These are phyloP conservation scores for Leishmania braziliensis DNA, from an alignment of 208 protist genomes.

Conservation along the genomic window DNA sequence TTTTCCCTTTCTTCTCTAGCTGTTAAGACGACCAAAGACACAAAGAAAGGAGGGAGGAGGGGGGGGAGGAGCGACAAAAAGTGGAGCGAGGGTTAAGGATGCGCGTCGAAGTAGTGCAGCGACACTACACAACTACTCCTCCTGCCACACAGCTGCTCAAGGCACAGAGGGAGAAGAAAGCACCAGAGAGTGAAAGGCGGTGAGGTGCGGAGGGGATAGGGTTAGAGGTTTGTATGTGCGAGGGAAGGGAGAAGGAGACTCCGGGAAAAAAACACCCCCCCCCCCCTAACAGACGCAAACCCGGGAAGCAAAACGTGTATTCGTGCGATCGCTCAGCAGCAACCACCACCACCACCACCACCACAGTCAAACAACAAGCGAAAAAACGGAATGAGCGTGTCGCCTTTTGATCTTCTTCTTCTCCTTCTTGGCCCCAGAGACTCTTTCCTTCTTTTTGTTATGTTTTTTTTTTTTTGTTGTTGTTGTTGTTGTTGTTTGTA, in stretches of 20 bases:
- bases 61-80: not conserved
- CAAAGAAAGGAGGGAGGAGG: constrained; percentile 8
- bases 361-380: not conserved
- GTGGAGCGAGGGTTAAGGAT: not conserved
- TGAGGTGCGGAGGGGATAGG: not conserved
- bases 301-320: not conserved
- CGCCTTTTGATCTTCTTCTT: not conserved
- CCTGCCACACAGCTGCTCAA: not conserved
- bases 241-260: not conserved
- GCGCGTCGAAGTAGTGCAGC: not conserved
- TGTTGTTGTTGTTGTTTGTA: too few relatives aligned
- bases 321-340: not conserved
- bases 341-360: not conserved
- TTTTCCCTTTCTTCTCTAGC: not conserved
- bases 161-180: not conserved
- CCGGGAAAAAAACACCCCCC: not conserved
- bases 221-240: not conserved
- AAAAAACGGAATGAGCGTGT: not conserved
- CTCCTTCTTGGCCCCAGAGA: not conserved
- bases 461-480: not conserved
- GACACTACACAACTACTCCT: not conserved
- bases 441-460: not conserved
- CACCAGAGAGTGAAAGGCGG: not conserved
- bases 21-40: constrained; percentile 6
- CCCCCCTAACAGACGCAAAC: not conserved